Percentiles rank a stretch among this genome's conserved stretches.
Evolutionary conservation across 2,329 filamentous ascomycete species (phyloP).

Genomic region (Incumbomyces delicatus): DNA sequence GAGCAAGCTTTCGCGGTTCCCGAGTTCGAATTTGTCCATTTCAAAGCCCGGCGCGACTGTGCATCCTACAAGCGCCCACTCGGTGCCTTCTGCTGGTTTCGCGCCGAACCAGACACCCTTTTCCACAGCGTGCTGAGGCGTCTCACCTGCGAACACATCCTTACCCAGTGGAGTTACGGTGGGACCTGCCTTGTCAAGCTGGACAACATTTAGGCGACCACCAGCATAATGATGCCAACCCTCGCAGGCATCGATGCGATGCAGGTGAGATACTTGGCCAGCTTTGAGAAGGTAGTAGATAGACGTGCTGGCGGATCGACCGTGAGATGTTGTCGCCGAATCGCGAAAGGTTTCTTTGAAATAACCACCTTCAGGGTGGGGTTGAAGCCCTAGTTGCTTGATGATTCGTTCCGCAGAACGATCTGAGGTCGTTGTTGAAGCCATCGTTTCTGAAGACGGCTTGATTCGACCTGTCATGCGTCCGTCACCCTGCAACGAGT

Average conservation of each 20-base stretch:
- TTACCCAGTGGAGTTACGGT: neutral
- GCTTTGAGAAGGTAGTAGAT: constrained; percentile 59
- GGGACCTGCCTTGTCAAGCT: constrained; percentile 54
- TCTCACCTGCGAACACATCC: constrained; percentile 49
- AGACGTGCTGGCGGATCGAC: constrained; percentile 38
- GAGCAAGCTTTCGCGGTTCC: constrained; percentile 6
- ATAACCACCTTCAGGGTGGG: constrained; percentile 57
- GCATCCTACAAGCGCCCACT: constrained; percentile 61
- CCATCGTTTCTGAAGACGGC: too few species aligned
- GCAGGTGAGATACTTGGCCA: constrained; percentile 54
- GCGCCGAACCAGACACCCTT: neutral
- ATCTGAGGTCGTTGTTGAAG: too few species aligned
- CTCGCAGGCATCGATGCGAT: constrained; percentile 51
- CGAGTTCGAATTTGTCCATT: constrained; percentile 27
- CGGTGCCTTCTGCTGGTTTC: constrained; percentile 43
- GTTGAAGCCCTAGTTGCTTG: constrained; percentile 37
- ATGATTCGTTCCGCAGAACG: constrained; percentile 25
- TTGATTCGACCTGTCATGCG: too few species aligned
- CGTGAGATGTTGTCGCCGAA: constrained; percentile 44
- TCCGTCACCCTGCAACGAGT: too few species aligned
- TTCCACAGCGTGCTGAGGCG: constrained; percentile 54
- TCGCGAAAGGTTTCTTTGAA: constrained; percentile 53
- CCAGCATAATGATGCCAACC: constrained; percentile 18
- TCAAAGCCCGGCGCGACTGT: constrained; percentile 61
- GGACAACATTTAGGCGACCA: constrained; percentile 30